Conservation (phyloP, 768 basidiomycete genomes). For the Macrocybe gigantea region DNA sequence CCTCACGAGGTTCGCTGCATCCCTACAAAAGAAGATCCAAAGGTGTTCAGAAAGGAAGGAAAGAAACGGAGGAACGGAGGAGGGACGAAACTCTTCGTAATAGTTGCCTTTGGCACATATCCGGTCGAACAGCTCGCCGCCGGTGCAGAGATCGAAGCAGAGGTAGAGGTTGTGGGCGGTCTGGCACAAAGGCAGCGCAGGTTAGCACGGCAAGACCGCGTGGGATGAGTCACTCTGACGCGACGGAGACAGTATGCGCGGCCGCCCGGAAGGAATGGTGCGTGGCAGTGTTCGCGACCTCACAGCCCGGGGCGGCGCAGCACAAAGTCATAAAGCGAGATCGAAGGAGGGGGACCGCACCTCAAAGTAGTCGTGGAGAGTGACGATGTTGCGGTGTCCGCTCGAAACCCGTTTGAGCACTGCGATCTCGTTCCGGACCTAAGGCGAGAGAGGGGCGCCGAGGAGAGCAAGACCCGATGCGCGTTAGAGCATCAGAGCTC, state of each 20-base stretch:
- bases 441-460: background rate
- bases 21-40: constrained; percentile 36
- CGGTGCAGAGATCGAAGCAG: constrained; percentile 93
- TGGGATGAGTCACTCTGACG: no score
- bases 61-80: constrained; percentile 4
- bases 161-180: constrained; percentile 93
- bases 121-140: constrained; percentile 97
- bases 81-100: constrained; percentile 72
- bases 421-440: constrained; percentile 97
- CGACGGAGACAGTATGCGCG: no score
- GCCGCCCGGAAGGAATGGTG: no score
- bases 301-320: background rate
- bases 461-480: no score
- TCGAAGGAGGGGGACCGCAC: constrained; percentile 27
- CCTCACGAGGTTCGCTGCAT: constrained; percentile 83
- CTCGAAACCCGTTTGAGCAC: constrained; percentile 93
- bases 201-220: background rate
- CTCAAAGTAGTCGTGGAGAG: constrained; percentile 95
- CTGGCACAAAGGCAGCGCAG: constrained; percentile 25
- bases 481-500: no score
- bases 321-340: constrained; percentile 2
- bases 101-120: constrained; percentile 98
- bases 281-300: no score
- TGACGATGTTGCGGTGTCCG: constrained; percentile 87
- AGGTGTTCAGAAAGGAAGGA: background rate